Base-by-base conservation (phyloP, 2,329 filamentous ascomycete genomes). In the Ilyonectria mors-panacis region DNA sequence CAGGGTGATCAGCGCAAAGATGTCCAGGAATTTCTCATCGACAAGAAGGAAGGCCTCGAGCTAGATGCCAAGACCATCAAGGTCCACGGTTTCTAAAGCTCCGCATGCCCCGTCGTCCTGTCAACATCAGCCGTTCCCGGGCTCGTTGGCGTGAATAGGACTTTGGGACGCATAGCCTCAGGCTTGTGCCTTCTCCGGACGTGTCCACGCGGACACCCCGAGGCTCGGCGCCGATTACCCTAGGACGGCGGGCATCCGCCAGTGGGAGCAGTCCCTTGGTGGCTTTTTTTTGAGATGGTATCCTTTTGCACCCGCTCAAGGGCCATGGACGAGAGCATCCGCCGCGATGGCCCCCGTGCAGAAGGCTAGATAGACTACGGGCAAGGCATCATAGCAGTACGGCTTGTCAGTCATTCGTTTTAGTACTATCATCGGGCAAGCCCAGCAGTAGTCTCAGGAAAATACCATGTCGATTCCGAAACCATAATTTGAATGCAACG, bases 1-100 rank as follows among this genome's bases (percentile, higher is more conserved):
- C 96, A 99, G 86, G 96, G 96, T 80, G 96, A 99, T 84, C 96
- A 99, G 89, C 95, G 96, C 86, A 97, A 97, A 87, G 94, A 97
- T 90, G 93, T 98, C 82, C 93, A 97, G 84, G 94, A 98, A 81
- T 99, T 98, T 88, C 91, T 98, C 84, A 91, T 91, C 85, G 93
- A 97, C 87, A 97, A 97, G 89, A 94, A 95, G 85, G 93, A 95
- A 81, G 95, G 95, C 79, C 89, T 98, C 79, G 94, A 94, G 84
- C 92, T 98, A 81, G 94, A 98, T 85, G 88, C 91, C 84, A 97
- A 98, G 91, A 97, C 92, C 85, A 97, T 98, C 87, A 98, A 98
- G 90, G 93, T 95, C 79, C 82, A 84, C 80, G 83, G 91, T 74
- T 84, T 84, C 80, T 85, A 85, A 75, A 82, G 78, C 75, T 73